Percentiles rank a stretch among this genome's conserved stretches.
Evolutionary conservation across 495 filamentous ascomycete species (phyloP).

Genomic region (Cryomyces minteri): DNA sequence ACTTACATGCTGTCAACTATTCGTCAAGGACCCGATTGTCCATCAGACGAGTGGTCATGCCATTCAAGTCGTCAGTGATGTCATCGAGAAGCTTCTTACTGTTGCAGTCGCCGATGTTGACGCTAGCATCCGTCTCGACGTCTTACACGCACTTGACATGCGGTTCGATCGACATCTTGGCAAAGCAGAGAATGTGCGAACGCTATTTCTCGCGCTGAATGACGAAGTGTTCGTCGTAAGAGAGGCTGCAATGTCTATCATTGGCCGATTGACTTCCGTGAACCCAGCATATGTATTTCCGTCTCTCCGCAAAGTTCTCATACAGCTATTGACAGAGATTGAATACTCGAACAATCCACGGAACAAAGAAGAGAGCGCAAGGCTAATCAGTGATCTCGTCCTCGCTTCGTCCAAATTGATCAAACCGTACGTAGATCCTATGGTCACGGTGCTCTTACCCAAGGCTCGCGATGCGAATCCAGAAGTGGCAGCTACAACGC

Average conservation of each 20-base stretch:
- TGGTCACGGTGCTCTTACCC: constrained; percentile 76
- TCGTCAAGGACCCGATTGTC: constrained; percentile 89
- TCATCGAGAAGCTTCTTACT: constrained; percentile 88
- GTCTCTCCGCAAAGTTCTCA: constrained; percentile 77
- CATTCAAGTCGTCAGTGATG: constrained; percentile 88
- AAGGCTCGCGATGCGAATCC: constrained; percentile 70
- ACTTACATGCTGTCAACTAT: constrained; percentile 92
- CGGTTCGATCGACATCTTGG: constrained; percentile 90
- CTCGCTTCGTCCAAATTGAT: constrained; percentile 79
- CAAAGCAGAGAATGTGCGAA: constrained; percentile 89
- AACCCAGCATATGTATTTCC: constrained; percentile 98
- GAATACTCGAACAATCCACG: constrained; percentile 86
- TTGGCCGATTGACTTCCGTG: constrained; percentile 73
- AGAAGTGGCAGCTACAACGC: constrained; percentile 77
- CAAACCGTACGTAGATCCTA: constrained; percentile 87
- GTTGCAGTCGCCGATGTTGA: constrained; percentile 87
- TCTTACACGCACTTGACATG: constrained; percentile 72
- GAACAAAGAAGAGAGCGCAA: constrained; percentile 90
- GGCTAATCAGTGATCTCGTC: constrained; percentile 79
- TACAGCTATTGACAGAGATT: constrained; percentile 88
- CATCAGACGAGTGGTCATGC: constrained; percentile 94
- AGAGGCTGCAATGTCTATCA: constrained; percentile 88
- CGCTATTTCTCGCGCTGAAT: constrained; percentile 88
- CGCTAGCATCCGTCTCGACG: constrained; percentile 69
- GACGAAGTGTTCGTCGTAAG: constrained; percentile 83